phyloP scores from a whole-genome alignment of 495 filamentous ascomycete species.

The Neurospora sp. region DNA sequence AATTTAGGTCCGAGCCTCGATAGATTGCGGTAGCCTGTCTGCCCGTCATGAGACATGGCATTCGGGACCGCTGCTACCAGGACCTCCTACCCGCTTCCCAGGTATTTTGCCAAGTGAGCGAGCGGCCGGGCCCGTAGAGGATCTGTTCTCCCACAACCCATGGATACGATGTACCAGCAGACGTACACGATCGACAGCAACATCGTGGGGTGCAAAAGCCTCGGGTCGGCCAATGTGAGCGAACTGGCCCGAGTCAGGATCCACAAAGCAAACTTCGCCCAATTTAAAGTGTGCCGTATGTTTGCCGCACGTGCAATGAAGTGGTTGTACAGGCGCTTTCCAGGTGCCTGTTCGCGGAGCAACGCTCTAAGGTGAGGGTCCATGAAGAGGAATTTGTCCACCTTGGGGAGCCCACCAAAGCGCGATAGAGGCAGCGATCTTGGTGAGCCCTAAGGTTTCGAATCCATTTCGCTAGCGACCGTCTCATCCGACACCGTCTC shows the following conservation, averaged over 20 bases:
- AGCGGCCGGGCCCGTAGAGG: slow-evolving; percentile 11
- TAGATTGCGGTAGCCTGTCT: slow-evolving; percentile 5
- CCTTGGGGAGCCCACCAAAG: slow-evolving; percentile 14
- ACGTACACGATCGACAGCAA: slow-evolving; percentile 25
- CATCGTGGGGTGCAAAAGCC: slow-evolving; percentile 26
- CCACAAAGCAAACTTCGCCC: slow-evolving; percentile 21
- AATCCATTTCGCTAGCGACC: slow-evolving; percentile 2
- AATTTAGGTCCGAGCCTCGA: slow-evolving; percentile 7
- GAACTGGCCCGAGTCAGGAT: slow-evolving; percentile 13
- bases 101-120: slow-evolving; percentile 6
- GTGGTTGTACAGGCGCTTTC: slow-evolving; percentile 14
- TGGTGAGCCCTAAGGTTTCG: slow-evolving; percentile 8
- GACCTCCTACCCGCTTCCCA: slow-evolving; percentile 10
- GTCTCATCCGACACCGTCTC: not conserved
- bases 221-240: slow-evolving; percentile 22
- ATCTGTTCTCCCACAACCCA: slow-evolving; percentile 10
- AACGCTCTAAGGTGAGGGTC: slow-evolving; percentile 11
- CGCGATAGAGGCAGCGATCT: slow-evolving; percentile 15
- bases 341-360: slow-evolving; percentile 10
- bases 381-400: slow-evolving; percentile 14
- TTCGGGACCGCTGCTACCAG: slow-evolving; percentile 2
- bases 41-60: slow-evolving; percentile 14
- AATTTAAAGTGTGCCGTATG: slow-evolving; percentile 21
- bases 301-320: slow-evolving; percentile 17
- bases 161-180: slow-evolving; percentile 14